Evolutionary conservation across 2,329 filamentous ascomycete species (phyloP).

Genomic region (Gyromitra esculenta): DNA sequence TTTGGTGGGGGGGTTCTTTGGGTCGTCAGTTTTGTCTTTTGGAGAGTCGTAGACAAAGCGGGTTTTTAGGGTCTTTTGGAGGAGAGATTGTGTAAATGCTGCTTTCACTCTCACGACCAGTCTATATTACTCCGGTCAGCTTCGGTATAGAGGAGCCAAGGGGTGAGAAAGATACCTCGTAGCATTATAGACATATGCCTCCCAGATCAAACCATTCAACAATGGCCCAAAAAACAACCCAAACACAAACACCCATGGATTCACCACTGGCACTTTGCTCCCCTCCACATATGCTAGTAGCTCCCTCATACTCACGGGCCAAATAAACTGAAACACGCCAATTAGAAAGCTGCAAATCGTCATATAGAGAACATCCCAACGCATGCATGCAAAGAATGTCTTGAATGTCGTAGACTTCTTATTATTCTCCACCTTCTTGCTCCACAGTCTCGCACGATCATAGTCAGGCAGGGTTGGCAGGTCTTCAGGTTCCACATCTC

Average conservation of each 20-base stretch:
- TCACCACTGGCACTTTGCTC: slow-evolving; percentile 50
- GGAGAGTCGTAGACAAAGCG: slow-evolving; percentile 46
- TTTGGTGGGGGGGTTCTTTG: neutral
- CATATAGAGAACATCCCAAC: slow-evolving; percentile 53
- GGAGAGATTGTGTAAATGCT: slow-evolving; percentile 53
- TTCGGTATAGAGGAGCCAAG: neutral
- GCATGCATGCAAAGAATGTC: slow-evolving; percentile 50
- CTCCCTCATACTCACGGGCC: slow-evolving; percentile 52
- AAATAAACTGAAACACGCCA: slow-evolving; percentile 51
- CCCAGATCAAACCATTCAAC: slow-evolving; percentile 36
- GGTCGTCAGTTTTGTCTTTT: slow-evolving; percentile 20
- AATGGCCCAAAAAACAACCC: slow-evolving; percentile 53
- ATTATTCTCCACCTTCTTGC: slow-evolving; percentile 48
- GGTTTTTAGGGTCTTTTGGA: slow-evolving; percentile 53
- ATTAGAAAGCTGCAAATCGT: slow-evolving; percentile 51
- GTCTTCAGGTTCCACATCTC: slow-evolving; percentile 51
- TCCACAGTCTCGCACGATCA: slow-evolving; percentile 53
- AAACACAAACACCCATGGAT: slow-evolving; percentile 52
- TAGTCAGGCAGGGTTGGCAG: slow-evolving; percentile 51
- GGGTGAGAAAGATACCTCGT: slow-evolving; percentile 21
- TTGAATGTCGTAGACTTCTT: slow-evolving; percentile 47
- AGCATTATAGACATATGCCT: slow-evolving; percentile 52
- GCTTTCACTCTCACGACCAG: slow-evolving; percentile 53
- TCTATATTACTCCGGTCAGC: neutral
- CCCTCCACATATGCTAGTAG: slow-evolving; percentile 53